These are phyloP conservation scores for Macroventuria anomochaeta DNA, from an alignment of 2,329 filamentous ascomycete genomes.

Conservation along the genomic window DNA sequence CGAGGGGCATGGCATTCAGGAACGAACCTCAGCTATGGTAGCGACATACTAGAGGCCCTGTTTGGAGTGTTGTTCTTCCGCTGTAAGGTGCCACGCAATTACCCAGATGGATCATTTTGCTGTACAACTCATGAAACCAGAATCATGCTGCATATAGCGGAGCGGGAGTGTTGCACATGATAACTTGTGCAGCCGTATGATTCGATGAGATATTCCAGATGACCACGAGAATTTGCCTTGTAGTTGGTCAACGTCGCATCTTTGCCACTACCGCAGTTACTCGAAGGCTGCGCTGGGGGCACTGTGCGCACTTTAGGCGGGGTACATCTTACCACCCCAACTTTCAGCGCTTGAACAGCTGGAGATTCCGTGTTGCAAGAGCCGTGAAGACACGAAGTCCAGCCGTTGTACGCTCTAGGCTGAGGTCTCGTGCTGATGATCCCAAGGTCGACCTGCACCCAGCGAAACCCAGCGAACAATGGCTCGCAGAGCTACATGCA, in stretches of 20 bases:
- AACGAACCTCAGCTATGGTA: conserved; percentile 19
- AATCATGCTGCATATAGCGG: conserved; percentile 42
- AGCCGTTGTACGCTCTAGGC: conserved; percentile 15
- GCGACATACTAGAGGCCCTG: conserved; percentile 12
- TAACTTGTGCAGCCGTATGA: conserved; percentile 40
- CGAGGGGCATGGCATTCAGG: conserved; percentile 16
- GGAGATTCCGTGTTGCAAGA: conserved; percentile 30
- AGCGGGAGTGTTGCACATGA: conserved; percentile 45
- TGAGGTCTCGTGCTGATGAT: conserved; percentile 29
- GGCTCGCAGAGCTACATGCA: conserved; percentile 20
- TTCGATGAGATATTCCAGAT: conserved; percentile 43
- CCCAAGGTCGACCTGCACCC: conserved; percentile 26
- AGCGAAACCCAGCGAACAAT: conserved; percentile 40
- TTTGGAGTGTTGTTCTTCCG: conserved; percentile 17
- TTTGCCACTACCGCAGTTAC: conserved; percentile 15
- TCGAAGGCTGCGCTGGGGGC: conserved; percentile 22
- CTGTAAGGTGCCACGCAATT: conserved; percentile 30
- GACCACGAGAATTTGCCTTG: conserved; percentile 44
- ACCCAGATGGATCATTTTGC: conserved; percentile 27
- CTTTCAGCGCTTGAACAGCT: conserved; percentile 24
- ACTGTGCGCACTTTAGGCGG: conserved; percentile 24
- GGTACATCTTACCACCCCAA: conserved; percentile 28
- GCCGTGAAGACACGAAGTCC: conserved; percentile 12
- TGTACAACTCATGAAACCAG: conserved; percentile 52
- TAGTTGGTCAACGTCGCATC: conserved; percentile 40